These are phyloP conservation scores for Furculomyces boomerangus DNA, from an alignment of 371 early-diverging fungal genomes.

Conservation along the genomic window DNA sequence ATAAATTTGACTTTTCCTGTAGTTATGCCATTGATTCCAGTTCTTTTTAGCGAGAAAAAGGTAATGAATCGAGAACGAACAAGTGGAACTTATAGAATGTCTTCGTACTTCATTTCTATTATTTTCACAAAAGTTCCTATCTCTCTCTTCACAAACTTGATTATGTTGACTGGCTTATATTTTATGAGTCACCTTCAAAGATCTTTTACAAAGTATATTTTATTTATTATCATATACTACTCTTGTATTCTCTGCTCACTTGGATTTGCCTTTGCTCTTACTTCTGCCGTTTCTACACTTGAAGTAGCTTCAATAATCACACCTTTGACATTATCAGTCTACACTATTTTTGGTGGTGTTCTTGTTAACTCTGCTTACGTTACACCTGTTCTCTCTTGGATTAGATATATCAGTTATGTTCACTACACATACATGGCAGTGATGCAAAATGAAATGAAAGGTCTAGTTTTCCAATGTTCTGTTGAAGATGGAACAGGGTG, in stretches of 20 bases:
- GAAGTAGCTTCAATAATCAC: constrained; percentile 25
- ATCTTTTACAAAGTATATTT: constrained; percentile 13
- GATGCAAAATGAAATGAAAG: constrained; percentile 21
- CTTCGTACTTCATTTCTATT: constrained; percentile 13
- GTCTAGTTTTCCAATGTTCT: constrained; percentile 13
- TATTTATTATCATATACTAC: constrained; percentile 8
- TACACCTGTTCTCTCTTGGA: constrained; percentile 21
- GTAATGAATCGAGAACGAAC: constrained; percentile 20
- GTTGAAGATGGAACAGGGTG: background rate
- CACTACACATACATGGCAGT: constrained; percentile 19
- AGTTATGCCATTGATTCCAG: constrained; percentile 12
- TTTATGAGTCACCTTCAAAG: constrained; percentile 19
- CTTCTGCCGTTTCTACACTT: constrained; percentile 10
- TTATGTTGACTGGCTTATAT: constrained; percentile 14
- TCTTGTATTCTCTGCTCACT: constrained; percentile 11
- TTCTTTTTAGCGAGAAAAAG: constrained; percentile 13
- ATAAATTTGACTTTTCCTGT: constrained; percentile 13
- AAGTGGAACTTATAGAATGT: constrained; percentile 20
- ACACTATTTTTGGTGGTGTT: constrained; percentile 27
- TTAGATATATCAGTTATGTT: constrained; percentile 20
- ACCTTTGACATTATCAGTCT: constrained; percentile 17
- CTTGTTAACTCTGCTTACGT: constrained; percentile 16
- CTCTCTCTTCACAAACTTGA: constrained; percentile 4
- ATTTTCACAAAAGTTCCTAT: constrained; percentile 11
- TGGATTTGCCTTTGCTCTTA: constrained; percentile 17